Evolutionary conservation across 108 stramenopile genomes (phyloP), one percentile per base, ranked within the genome.

Genomic region (Skeletonema potamos): DNA sequence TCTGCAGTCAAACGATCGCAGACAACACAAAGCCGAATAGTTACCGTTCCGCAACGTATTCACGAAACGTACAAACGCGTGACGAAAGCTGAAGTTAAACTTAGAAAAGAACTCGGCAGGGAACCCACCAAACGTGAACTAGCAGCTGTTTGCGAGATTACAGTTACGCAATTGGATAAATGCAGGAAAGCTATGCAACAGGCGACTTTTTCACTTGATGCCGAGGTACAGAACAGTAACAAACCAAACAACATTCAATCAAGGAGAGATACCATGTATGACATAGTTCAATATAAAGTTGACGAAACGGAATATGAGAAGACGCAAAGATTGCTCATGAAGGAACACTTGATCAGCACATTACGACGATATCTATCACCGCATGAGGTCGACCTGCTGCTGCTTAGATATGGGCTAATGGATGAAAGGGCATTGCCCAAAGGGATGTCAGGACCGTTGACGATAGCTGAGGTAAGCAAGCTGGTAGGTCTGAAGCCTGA

Each of bases 1-100:
- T 87, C 96, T 36, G 85, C 97, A 9, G 82, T 98, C 15, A 93
- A 96, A 72, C 79, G 90, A 43, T 84, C 81, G 28, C 94, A 95
- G 71, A 74, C 89, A 20, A 65, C 72, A 43, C 94, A 95, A 74
- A 89, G 89, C 8, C 73, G 89, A 13, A 80, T 87, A 15, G 75
- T 92, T 34, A 66, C 69, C 13, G 85, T 95, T 0, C 94, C 94
- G 2, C 90, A 89, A 54, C 85, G 91, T 22, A 65, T 95, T n/a
- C 82, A 91, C 61, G 90, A 89, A 70, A 89, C 86, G 27, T 83
- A 90, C 70, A 92, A 94, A 72, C 82, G 87, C 30, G 61, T 93
- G 11, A 34, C 63, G 43, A 82, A 73, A 36, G 30, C 68, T 26
- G 70, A 85, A 58, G 63, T 51, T 8, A 67, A 79, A 55, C 32